A percentile compares a stretch with the other conserved stretches of the same genome.
Conservation (phyloP, 345 rosid genomes). For the Excoecaria agallocha region DNA sequence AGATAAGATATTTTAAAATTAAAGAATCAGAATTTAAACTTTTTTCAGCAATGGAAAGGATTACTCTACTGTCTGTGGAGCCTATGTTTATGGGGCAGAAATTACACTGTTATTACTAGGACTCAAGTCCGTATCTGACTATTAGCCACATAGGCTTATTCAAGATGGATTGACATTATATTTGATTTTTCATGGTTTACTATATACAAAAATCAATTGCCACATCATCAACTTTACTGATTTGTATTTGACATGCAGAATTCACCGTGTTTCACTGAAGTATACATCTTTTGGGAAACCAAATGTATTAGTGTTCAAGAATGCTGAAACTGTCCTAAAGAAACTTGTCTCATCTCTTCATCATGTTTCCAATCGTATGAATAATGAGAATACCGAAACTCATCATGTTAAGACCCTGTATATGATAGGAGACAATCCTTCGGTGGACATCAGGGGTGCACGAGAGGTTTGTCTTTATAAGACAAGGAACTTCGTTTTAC, state of each 20-base stretch:
- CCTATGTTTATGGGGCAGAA: neutral
- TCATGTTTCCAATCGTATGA: neutral
- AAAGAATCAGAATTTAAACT: neutral
- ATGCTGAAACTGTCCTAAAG: constrained; percentile 56
- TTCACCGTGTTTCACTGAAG: constrained; percentile 46
- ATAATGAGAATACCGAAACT: constrained; percentile 19
- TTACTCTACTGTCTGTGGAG: neutral
- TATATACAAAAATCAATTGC: neutral
- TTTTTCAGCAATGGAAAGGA: neutral
- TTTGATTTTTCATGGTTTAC: neutral
- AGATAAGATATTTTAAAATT: neutral
- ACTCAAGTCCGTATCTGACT: neutral
- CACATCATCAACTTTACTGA: constrained; percentile 8
- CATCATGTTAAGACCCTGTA: constrained; percentile 56
- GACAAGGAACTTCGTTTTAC: neutral
- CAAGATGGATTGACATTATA: neutral
- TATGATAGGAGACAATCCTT: constrained; percentile 89
- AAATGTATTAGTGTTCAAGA: constrained; percentile 66
- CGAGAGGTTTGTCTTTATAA: constrained; percentile 41
- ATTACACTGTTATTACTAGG: neutral
- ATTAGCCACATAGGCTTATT: neutral
- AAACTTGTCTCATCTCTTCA: constrained; percentile 40
- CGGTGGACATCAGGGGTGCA: constrained; percentile 73
- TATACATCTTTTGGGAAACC: constrained; percentile 81
- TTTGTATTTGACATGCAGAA: constrained; percentile 38